Evolutionary conservation across 257 asterid genomes (phyloP), one percentile per base, ranked within the genome.

Genomic region (Rhazya stricta): DNA sequence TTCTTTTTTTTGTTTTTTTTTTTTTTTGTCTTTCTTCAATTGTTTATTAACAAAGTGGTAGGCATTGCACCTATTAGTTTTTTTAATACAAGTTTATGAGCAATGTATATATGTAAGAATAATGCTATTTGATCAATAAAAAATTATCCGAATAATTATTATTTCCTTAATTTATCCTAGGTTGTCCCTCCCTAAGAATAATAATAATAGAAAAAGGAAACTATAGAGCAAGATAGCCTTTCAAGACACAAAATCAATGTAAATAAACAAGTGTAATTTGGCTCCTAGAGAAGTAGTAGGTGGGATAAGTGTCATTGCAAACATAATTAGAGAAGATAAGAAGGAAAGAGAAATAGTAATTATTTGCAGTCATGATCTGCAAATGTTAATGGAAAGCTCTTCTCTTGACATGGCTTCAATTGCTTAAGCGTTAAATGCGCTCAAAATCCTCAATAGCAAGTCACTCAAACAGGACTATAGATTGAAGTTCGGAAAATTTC

Each of bases 401-500:
- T 25, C 27, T 36, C 19, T 2, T 3, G 61, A 39, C 61, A 42
- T 30, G 69, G 46, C n/a, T 18, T 72, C 68, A 85, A 76, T 90
- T 86, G 93, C 96, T 90, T 90, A 84, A 84, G 85, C 93, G 88
- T 39, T 81, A 90, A 90, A 84, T 80, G 80, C 82, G 85, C 86
- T 77, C 60, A 76, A 80, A 71, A 76, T 67, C 85, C 77, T 79
- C 78, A 77, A 67, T 77, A 85, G 78, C 30, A 71, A 79, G 62
- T 78, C 84, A 73, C 78, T 85, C 86, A 77, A 77, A 73, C 66
- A 50, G 75, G 51, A 72, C 67, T 62, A 58, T 76, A 58, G 51
- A 51, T 32, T 58, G 79, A 69, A 72, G 53, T 27, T 60, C 29
- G 70, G 69, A 58, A 67, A 67, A 18, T 67, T 36, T 30, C 23